Evolutionary conservation across 1,139 yeast species (phyloP), one percentile per base, ranked within the genome.

Genomic region (Candida sanyaensis): DNA sequence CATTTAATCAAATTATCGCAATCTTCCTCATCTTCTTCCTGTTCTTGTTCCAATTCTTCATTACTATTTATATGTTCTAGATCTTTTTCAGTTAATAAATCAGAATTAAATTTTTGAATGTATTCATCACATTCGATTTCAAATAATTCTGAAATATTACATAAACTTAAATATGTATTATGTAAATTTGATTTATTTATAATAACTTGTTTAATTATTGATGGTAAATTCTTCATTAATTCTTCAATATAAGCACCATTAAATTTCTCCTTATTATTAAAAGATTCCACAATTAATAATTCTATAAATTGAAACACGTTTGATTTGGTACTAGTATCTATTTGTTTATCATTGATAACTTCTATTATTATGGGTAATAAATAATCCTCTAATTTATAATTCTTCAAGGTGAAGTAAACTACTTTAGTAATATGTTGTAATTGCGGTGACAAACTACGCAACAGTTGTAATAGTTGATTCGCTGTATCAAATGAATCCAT

Each of bases 401-500:
- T 75, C 53, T 79, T 77, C 50, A 84, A 62, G 11, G 90, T 78
- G 62, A 84, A 86, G 54, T 77, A 78, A 1, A 85, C 78, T 1
- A 86, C 82, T 45, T 77, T 77, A 17, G 73, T 71, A 23, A 86
- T 74, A 27, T 78, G 75, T 49, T 78, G 80, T 11, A 78, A 71
- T 2, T 91, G 79, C 0, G 96, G 91, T 43, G 81, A 83, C 43
- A 90, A 70, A 6, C 72, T 63, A 52, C 81, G 73, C 37, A 90
- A 73, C 41, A 81, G 75, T 59, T 83, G 87, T 12, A 79, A 71
- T 57, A 90, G 84, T 62, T 84, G 85, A 42, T 87, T 70, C 49
- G 90, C 79, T 2, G 90, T 88, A 61, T 86, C 95, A 63, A 88
- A 86, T 1, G 93, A 83, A 60, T 88, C 96, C 93, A 88, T 86